Evolutionary conservation across 2,329 filamentous ascomycete species (phyloP), one percentile per base, ranked within the genome.

Genomic region (Penicillium concentricum): DNA sequence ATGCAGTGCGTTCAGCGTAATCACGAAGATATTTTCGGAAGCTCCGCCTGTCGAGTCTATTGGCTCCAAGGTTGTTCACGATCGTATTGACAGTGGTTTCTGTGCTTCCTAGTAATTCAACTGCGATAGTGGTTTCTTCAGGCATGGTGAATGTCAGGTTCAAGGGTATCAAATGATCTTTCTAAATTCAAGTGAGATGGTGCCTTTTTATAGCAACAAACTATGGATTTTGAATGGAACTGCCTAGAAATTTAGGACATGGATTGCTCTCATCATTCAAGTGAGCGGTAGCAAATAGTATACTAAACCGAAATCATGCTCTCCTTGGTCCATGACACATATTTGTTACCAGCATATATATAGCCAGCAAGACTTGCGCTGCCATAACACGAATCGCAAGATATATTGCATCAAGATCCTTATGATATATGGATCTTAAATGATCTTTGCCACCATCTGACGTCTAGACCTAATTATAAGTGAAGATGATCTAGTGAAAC

Each of bases 1-100:
- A 61, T 15, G 60, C 50, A 16, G 61, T 59, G 1, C 61, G 60
- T 16, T 47, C 32, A 5, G 61, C 54, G 54, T 66, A 66, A 15
- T 65, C 49, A 26, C 41, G 18, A 34, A 65, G 50, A 8, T 61
- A 39, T 39, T 55, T 51, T 16, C 54, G 58, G 16, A 65, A 44
- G 2, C 38, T 34, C 24, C 42, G 56, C 22, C 64, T 53, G 49
- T 67, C 59, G 4, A 62, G 34, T 20, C 53, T 48, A 22, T 61
- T 62, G 4, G 39, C 18, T 6, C 24, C 41, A 2, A 61, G 50
- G 16, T 62, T 62, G 20, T 24, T 53, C 38, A 38, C 56, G 53
- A 62, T 49, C 7, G 28, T 47, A 35, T 13, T 15, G 24, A 53
- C n/a, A 3, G 42, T 49, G 5, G 9, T 35, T 16, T 28, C 48